Conservation (phyloP, 192 early-diverging fungal species). For the Coemansia sp. region DNA sequence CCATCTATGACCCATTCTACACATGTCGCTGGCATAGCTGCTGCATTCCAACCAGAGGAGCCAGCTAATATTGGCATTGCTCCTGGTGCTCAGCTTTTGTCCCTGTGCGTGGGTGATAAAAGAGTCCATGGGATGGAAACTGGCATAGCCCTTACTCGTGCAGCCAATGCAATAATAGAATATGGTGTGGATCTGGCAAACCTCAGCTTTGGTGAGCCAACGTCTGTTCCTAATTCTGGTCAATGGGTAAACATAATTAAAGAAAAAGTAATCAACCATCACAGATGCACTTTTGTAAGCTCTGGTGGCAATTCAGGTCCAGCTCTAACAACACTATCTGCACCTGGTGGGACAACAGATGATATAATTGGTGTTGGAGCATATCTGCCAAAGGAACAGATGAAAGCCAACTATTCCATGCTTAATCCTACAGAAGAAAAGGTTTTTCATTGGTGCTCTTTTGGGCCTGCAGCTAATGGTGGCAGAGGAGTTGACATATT, state of each 20-base stretch:
- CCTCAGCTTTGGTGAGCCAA: constrained; percentile 88
- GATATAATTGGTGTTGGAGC: constrained; percentile 88
- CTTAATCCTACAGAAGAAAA: constrained; percentile 72
- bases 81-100: constrained; percentile 92
- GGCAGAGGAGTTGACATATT: constrained; percentile 75
- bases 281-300: constrained; percentile 78
- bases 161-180: constrained; percentile 68
- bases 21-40: constrained; percentile 92
- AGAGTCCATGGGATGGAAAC: constrained; percentile 79
- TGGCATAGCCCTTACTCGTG: constrained; percentile 72
- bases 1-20: constrained; percentile 81
- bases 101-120: constrained; percentile 88
- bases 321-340: constrained; percentile 75
- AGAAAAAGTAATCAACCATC: constrained; percentile 76
- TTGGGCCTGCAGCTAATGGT: constrained; percentile 85
- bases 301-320: constrained; percentile 93
- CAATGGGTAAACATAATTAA: constrained; percentile 76
- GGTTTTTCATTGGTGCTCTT: constrained; percentile 80
- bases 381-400: constrained; percentile 77
- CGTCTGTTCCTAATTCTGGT: constrained; percentile 66
- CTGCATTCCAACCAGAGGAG: constrained; percentile 83
- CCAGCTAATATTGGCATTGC: constrained; percentile 84
- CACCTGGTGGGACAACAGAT: constrained; percentile 75
- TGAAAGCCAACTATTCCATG: constrained; percentile 81
- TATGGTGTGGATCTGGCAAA: constrained; percentile 71